Conservation (phyloP, 1,284 basidiomycete genomes). For the Trametes hirsuta region DNA sequence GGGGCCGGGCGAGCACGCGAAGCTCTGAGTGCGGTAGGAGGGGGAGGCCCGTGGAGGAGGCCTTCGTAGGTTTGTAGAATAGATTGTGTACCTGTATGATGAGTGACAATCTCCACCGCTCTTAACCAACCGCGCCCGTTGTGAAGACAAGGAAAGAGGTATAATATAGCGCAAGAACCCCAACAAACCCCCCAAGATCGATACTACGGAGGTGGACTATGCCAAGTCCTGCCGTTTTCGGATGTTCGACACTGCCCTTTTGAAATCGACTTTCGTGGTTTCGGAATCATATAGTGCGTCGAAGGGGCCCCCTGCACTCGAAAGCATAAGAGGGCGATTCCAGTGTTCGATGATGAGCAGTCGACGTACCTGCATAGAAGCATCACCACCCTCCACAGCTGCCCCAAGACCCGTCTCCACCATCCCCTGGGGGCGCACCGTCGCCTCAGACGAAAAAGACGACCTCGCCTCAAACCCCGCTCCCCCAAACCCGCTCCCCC, state of each 20-base stretch:
- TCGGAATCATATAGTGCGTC: not conserved
- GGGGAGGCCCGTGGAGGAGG: not conserved
- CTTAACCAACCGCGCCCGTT: no score
- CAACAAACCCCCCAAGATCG: no score
- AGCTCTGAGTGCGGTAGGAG: slow-evolving; percentile 29
- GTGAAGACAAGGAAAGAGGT: no score
- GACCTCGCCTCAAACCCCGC: not conserved
- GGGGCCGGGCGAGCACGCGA: slow-evolving; percentile 42
- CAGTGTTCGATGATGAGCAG: not conserved
- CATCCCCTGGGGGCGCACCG: not conserved
- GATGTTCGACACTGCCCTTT: not conserved
- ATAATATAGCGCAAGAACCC: no score
- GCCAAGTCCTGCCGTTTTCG: not conserved
- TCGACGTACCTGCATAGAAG: no score
- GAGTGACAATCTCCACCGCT: no score
- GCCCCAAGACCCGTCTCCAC: not conserved
- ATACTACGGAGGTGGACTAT: not conserved
- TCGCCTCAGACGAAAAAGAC: slow-evolving; percentile 1
- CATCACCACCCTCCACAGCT: not conserved
- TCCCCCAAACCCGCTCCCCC: not conserved
- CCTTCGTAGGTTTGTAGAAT: not conserved
- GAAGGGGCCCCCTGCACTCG: not conserved
- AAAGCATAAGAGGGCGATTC: not conserved
- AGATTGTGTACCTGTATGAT: not conserved
- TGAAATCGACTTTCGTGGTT: not conserved